A percentile compares a stretch with the other conserved stretches of the same genome.
Conservation (phyloP, 768 basidiomycete genomes). For the Phaeolepiota aurea region DNA sequence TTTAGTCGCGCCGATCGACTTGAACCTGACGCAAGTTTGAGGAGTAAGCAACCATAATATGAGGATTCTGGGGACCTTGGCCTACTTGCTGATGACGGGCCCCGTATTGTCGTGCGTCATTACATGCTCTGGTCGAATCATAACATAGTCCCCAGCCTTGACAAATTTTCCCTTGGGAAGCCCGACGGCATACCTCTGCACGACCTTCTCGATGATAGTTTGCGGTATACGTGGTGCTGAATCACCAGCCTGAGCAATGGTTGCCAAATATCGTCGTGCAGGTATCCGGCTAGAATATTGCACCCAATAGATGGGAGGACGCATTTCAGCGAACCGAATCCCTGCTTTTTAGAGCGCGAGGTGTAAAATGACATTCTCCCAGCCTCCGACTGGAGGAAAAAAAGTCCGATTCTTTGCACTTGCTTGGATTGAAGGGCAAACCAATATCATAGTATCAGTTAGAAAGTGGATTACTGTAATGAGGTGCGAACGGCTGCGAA, state of each 20-base stretch:
- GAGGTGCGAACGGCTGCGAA: too few relatives aligned
- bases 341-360: too few relatives aligned
- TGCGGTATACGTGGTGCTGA: conserved; percentile 47
- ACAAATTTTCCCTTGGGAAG: conserved; percentile 72
- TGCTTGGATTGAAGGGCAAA: too few relatives aligned
- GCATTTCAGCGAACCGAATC: too few relatives aligned
- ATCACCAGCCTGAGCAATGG: conserved; percentile 11
- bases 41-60: conserved; percentile 2
- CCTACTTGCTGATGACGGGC: conserved; percentile 94
- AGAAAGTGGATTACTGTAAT: too few relatives aligned
- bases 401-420: too few relatives aligned
- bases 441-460: too few relatives aligned
- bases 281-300: not conserved
- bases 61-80: too few relatives aligned
- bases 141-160: conserved; percentile 96
- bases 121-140: conserved; percentile 97
- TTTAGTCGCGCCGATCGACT: conserved; percentile 84
- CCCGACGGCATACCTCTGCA: conserved; percentile 94
- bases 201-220: conserved; percentile 94
- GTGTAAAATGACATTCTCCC: too few relatives aligned
- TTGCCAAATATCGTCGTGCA: conserved; percentile 16
- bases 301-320: not conserved
- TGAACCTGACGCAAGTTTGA: conserved; percentile 53
- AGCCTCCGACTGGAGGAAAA: too few relatives aligned
- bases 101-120: conserved; percentile 99